Conservation (phyloP, 371 early-diverging fungal species). For the Apophysomyces ossiformis region DNA sequence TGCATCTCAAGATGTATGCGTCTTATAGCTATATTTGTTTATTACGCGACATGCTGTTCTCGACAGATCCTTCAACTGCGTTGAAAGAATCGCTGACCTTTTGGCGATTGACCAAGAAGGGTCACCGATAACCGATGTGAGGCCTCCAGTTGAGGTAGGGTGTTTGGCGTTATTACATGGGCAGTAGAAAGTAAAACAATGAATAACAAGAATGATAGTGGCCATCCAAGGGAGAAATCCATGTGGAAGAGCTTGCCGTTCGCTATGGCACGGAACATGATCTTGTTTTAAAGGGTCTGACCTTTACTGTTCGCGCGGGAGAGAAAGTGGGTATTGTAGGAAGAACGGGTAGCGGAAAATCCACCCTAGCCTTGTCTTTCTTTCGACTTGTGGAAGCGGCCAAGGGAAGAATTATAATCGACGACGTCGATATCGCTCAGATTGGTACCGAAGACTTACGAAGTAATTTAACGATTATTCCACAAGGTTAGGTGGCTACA, state of each 20-base stretch:
- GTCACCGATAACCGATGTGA: slow-evolving; percentile 31
- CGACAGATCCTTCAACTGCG: slow-evolving; percentile 77
- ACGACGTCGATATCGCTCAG: background rate
- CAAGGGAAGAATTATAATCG: background rate
- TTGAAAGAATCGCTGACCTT: slow-evolving; percentile 76
- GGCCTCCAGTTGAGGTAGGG: slow-evolving; percentile 15
- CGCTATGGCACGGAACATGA: slow-evolving; percentile 59
- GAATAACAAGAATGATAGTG: slow-evolving; percentile 37
- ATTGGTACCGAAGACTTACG: background rate
- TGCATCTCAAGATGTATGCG: too few species aligned
- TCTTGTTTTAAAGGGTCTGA: slow-evolving; percentile 50
- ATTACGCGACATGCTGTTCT: slow-evolving; percentile 62
- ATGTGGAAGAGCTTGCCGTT: slow-evolving; percentile 45
- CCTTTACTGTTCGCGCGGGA: slow-evolving; percentile 42
- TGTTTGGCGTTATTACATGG: too few species aligned
- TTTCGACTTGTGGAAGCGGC: slow-evolving; percentile 57
- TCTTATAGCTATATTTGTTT: slow-evolving; percentile 72
- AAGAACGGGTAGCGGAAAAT: slow-evolving; percentile 68
- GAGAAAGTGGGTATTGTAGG: slow-evolving; percentile 53
- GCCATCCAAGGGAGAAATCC: slow-evolving; percentile 68
- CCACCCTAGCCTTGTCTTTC: slow-evolving; percentile 56
- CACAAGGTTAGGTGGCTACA: background rate
- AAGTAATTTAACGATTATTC: background rate
- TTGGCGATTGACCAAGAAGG: slow-evolving; percentile 64
- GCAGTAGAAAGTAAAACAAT: too few species aligned